phyloP scores from a whole-genome alignment of 2,329 filamentous ascomycete genomes.

The Botrytis squamosa region DNA sequence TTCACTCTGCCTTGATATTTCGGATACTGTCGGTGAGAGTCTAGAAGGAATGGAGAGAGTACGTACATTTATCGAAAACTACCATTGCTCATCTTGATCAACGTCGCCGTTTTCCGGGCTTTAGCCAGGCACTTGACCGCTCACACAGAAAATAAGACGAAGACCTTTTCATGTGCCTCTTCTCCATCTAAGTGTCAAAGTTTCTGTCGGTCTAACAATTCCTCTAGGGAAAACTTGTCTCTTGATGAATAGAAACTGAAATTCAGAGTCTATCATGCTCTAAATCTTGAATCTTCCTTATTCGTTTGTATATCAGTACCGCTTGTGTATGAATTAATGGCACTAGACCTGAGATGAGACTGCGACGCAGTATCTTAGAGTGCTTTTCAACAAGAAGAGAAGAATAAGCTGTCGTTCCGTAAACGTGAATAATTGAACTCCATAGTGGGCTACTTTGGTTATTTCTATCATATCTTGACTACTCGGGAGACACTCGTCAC shows the following conservation, averaged over 20 bases:
- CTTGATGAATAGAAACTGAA: background rate
- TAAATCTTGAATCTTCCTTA: background rate
- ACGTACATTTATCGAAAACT: fast-evolving
- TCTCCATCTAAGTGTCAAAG: background rate
- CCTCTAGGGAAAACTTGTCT: no score
- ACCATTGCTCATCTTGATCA: background rate
- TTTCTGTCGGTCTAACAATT: background rate
- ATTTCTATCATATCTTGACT: background rate
- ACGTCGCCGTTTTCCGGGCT: background rate
- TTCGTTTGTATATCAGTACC: background rate
- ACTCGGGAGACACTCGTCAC: background rate
- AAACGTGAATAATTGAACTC: background rate
- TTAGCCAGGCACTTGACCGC: background rate
- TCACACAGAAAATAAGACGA: background rate
- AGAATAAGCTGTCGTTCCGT: background rate
- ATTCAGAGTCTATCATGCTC: no score
- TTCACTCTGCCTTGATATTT: background rate
- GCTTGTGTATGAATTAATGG: background rate
- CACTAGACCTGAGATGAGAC: no score
- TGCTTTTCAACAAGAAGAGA: background rate
- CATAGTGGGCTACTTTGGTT: background rate
- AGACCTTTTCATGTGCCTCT: no score
- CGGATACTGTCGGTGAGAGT: background rate
- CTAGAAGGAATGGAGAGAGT: background rate
- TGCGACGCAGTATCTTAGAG: no score